These are phyloP conservation scores for Cyclotella atomus DNA, from an alignment of 108 stramenopile species.

Conservation along the genomic window DNA sequence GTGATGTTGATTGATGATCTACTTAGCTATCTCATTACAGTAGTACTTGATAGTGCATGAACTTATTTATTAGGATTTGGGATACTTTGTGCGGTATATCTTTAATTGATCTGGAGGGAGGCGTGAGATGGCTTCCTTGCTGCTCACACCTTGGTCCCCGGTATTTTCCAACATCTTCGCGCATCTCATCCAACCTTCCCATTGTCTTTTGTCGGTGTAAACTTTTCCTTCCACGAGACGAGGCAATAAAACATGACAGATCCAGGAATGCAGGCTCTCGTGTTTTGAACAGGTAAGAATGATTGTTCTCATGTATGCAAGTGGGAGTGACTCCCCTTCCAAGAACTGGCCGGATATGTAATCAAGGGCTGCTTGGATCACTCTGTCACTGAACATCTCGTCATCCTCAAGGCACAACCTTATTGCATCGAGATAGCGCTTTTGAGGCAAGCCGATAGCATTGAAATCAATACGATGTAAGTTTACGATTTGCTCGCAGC, in stretches of 20 bases:
- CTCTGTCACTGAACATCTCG: constrained; percentile 77
- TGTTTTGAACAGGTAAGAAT: constrained; percentile 88
- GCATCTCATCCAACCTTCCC: constrained; percentile 94
- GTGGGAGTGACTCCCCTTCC: constrained; percentile 69
- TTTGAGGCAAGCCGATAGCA: constrained; percentile 75
- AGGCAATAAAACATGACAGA: constrained; percentile 80
- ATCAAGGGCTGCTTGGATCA: constrained; percentile 79
- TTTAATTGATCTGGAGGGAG: constrained; percentile 77
- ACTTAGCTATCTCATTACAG: neutral
- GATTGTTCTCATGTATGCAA: constrained; percentile 90
- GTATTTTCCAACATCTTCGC: constrained; percentile 84
- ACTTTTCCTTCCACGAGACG: constrained; percentile 86
- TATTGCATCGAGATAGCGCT: constrained; percentile 80
- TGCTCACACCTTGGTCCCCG: constrained; percentile 69
- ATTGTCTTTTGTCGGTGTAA: constrained; percentile 73
- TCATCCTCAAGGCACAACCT: constrained; percentile 80
- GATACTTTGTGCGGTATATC: constrained; percentile 70
- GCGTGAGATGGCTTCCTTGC: constrained; percentile 66
- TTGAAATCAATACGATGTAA: constrained; percentile 85
- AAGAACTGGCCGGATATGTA: constrained; percentile 80
- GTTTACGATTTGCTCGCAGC: constrained; percentile 84
- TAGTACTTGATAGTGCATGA: neutral
- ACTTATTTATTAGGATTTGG: constrained; percentile 4
- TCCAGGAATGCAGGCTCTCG: constrained; percentile 87
- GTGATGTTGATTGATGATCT: neutral